These are phyloP conservation scores for Cordyceps farinosa DNA, from an alignment of 2,329 filamentous ascomycete species.

Conservation along the genomic window DNA sequence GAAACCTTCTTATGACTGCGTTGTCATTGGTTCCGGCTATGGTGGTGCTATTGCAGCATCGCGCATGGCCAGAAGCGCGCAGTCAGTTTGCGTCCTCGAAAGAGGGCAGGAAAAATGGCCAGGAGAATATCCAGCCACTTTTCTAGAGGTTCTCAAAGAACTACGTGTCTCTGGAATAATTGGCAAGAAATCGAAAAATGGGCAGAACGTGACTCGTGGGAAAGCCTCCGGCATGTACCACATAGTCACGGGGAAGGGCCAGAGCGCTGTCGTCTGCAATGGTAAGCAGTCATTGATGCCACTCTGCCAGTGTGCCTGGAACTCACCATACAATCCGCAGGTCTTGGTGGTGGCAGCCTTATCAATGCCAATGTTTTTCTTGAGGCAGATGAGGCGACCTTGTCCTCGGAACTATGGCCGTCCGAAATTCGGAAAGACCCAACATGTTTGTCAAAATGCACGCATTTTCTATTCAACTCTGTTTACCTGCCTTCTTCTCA, in stretches of 20 bases:
- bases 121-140: conserved; percentile 56
- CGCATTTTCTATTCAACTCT: conserved; percentile 25
- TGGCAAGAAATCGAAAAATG: too few relatives aligned
- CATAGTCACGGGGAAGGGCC: conserved; percentile 58
- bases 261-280: conserved; percentile 59
- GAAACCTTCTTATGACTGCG: conserved; percentile 54
- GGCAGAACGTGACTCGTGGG: conserved; percentile 43
- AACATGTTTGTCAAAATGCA: conserved; percentile 45
- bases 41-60: conserved; percentile 64
- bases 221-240: conserved; percentile 62
- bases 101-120: conserved; percentile 63
- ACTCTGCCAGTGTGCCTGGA: too few relatives aligned
- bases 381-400: conserved; percentile 35
- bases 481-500: background rate
- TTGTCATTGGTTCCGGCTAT: conserved; percentile 68
- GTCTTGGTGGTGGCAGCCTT: conserved; percentile 62
- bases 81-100: conserved; percentile 63
- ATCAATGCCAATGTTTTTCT: conserved; percentile 67
- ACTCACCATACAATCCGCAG: conserved; percentile 28
- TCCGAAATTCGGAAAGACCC: conserved; percentile 23
- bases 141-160: conserved; percentile 46
- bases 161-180: conserved; percentile 42
- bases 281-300: conserved; percentile 34
- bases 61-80: conserved; percentile 54
- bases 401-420: conserved; percentile 9